Percentiles rank a stretch among this genome's conserved stretches.
Evolutionary conservation across 2,329 filamentous ascomycete species (phyloP).

Genomic region (Sporothrix protearum): DNA sequence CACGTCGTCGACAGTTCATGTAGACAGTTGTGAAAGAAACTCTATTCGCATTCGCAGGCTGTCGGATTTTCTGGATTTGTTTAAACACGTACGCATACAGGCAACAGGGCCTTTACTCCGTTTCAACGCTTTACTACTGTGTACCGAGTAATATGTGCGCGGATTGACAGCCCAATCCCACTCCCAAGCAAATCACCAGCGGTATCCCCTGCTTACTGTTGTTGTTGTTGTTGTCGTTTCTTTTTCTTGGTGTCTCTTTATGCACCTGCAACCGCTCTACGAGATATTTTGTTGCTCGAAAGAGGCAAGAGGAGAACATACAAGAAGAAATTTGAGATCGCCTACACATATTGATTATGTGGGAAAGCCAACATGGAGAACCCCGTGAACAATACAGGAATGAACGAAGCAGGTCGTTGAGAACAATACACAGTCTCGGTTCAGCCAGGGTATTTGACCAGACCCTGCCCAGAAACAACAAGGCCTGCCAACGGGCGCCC

Average conservation of each 20-base stretch:
- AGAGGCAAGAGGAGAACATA: not conserved
- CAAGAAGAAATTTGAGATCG: not conserved
- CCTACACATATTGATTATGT: not conserved
- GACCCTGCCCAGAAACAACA: not conserved
- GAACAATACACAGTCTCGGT: too few relatives aligned
- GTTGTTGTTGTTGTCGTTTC: not conserved
- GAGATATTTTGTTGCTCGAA: not conserved
- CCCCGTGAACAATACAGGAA: not conserved
- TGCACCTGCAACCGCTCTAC: not conserved
- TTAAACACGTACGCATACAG: not conserved
- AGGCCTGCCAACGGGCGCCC: not conserved
- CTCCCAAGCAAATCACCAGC: too few relatives aligned
- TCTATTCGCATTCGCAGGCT: not conserved
- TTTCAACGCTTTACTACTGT: not conserved
- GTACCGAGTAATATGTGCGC: not conserved
- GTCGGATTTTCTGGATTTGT: slow-evolving; percentile 6
- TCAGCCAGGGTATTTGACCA: too few relatives aligned
- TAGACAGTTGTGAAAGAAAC: not conserved
- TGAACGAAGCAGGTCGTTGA: not conserved
- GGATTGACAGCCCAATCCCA: not conserved
- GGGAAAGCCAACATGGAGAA: not conserved
- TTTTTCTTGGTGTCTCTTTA: not conserved
- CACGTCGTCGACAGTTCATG: not conserved
- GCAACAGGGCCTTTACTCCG: not conserved
- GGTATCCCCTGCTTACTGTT: too few relatives aligned